Percentiles rank a stretch among this genome's conserved stretches.
Conservation (phyloP, 2,329 filamentous ascomycete species). For the Colletotrichum sp. region DNA sequence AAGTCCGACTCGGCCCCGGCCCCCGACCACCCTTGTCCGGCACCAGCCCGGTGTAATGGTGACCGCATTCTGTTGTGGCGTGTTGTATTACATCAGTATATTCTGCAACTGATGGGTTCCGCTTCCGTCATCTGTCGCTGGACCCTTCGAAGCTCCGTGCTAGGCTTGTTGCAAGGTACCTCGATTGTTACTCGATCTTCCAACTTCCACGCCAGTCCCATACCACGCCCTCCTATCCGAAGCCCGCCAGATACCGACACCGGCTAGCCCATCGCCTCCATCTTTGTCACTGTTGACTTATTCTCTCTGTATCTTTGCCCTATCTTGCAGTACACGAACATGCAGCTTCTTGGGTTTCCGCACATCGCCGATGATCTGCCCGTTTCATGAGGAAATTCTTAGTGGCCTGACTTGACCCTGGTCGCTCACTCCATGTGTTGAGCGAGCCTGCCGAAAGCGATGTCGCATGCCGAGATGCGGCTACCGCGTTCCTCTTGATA, state of each 20-base stretch:
- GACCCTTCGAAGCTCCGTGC: background rate
- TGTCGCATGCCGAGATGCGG: background rate
- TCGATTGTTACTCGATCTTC: background rate
- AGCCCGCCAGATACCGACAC: background rate
- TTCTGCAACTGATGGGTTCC: background rate
- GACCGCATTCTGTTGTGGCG: slow-evolving; percentile 2
- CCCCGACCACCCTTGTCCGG: background rate
- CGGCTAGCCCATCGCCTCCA: background rate
- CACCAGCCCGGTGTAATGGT: slow-evolving; percentile 6
- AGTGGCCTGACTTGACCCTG: slow-evolving; percentile 12
- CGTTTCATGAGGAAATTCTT: background rate
- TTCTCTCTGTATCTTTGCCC: background rate
- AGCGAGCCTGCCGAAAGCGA: background rate
- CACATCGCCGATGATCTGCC: slow-evolving; percentile 3
- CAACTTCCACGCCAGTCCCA: background rate
- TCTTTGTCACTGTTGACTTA: background rate
- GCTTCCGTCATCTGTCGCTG: background rate
- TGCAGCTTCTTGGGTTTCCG: background rate
- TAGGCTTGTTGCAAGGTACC: too few relatives aligned
- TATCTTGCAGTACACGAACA: background rate
- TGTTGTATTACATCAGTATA: slow-evolving; percentile 16
- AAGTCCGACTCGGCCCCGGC: background rate
- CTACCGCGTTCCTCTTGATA: background rate
- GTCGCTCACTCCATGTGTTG: background rate
- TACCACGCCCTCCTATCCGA: background rate